Conservation (phyloP, 1,284 basidiomycete genomes). For the Singerocomus inundabilis region DNA sequence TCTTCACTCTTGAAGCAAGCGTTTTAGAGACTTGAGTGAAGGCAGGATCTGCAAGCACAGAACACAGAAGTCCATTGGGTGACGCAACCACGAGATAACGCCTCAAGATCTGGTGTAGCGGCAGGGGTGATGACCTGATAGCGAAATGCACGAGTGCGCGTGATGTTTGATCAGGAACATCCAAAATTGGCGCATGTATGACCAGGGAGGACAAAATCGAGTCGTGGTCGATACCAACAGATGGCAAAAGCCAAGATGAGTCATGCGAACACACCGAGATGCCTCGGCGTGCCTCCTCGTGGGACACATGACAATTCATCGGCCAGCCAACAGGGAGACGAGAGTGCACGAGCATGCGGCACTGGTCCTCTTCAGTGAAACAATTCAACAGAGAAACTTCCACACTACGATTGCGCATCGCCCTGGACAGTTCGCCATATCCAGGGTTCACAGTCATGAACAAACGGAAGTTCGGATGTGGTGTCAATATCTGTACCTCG, state of each 20-base stretch:
- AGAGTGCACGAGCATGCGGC: conserved; percentile 46
- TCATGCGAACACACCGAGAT: conserved; percentile 7
- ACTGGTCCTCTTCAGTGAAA: conserved; percentile 44
- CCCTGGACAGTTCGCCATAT: conserved; percentile 92
- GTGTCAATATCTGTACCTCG: conserved; percentile 70
- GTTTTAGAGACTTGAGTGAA: conserved; percentile 13
- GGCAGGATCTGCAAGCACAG: conserved; percentile 22
- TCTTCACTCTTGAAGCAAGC: conserved; percentile 18
- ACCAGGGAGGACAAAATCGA: conserved; percentile 43
- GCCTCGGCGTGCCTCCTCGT: conserved; percentile 34
- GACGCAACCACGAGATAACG: conserved; percentile 33
- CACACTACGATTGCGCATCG: conserved; percentile 97
- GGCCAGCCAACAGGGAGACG: conserved; percentile 43
- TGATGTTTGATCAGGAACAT: conserved; percentile 13
- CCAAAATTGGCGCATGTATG: conserved; percentile 38
- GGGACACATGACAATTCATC: conserved; percentile 10
- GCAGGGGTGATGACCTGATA: conserved; percentile 38
- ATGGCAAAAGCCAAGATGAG: conserved; percentile 4
- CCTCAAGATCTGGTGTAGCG: conserved; percentile 35
- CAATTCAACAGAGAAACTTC: conserved; percentile 64
- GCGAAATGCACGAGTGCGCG: conserved; percentile 42
- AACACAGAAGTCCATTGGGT: conserved; percentile 14
- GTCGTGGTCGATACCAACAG: conserved; percentile 48
- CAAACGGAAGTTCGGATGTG: conserved; percentile 88
- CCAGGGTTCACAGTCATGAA: conserved; percentile 94